Evolutionary conservation across 2,329 filamentous ascomycete genomes (phyloP).

Genomic region (Leptographium flavum): DNA sequence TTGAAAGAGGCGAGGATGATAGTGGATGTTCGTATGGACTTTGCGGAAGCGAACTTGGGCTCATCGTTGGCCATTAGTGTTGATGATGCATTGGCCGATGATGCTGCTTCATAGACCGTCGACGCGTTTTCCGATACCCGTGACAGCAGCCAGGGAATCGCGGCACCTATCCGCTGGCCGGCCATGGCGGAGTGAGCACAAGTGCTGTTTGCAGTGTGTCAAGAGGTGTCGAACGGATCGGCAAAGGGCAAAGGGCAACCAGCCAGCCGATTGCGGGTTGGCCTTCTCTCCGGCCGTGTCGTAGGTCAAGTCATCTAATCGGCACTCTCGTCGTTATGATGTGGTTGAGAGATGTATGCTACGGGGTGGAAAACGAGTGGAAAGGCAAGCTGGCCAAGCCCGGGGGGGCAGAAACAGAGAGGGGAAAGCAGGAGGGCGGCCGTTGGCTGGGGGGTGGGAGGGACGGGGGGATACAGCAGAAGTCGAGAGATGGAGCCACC

Average conservation of each 20-base stretch:
- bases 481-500: constrained; percentile 9
- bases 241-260: constrained; percentile 4
- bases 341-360: constrained; percentile 16
- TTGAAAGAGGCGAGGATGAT: constrained; percentile 49
- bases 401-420: constrained; percentile 12
- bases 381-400: constrained; percentile 4
- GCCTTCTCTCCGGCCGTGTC: constrained; percentile 17
- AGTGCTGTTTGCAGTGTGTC: background rate
- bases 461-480: constrained; percentile 10
- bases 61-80: constrained; percentile 30
- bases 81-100: constrained; percentile 27
- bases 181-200: constrained; percentile 6
- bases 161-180: constrained; percentile 11
- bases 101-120: constrained; percentile 12
- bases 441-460: background rate
- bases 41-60: constrained; percentile 36
- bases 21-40: constrained; percentile 45
- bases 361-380: constrained; percentile 12
- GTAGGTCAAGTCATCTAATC: constrained; percentile 31
- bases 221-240: background rate
- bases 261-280: constrained; percentile 17
- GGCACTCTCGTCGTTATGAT: constrained; percentile 16
- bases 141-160: constrained; percentile 17
- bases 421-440: background rate
- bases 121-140: constrained; percentile 14